Evolutionary conservation across 2,329 filamentous ascomycete species (phyloP).

Genomic region (Chaetothyriales sp.): DNA sequence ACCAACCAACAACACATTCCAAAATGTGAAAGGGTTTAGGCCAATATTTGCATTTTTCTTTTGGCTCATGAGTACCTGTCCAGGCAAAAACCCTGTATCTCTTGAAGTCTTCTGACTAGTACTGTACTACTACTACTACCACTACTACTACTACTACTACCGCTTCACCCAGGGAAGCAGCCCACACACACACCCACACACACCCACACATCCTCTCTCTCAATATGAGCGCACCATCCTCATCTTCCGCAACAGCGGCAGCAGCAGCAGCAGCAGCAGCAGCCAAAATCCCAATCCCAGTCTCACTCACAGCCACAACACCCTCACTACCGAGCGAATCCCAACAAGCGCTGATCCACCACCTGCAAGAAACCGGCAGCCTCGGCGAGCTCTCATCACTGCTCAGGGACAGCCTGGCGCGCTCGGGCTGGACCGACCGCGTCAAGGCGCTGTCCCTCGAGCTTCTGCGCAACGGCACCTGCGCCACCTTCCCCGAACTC

Average conservation of each 20-base stretch:
- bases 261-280: too few species aligned
- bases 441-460: slow-evolving; percentile 40
- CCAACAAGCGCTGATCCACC: slow-evolving; percentile 11
- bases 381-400: slow-evolving; percentile 41
- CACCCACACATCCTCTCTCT: too few species aligned
- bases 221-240: not conserved
- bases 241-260: slow-evolving; percentile 2
- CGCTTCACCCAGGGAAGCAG: too few species aligned
- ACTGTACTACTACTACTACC: too few species aligned
- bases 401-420: slow-evolving; percentile 40
- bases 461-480: slow-evolving; percentile 43
- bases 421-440: slow-evolving; percentile 43
- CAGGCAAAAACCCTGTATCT: not conserved
- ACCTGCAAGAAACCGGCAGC: slow-evolving; percentile 24
- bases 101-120: not conserved
- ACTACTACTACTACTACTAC: too few species aligned
- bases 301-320: slow-evolving; percentile 7
- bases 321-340: slow-evolving; percentile 6
- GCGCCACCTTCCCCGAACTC: slow-evolving; percentile 42
- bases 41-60: not conserved
- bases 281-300: slow-evolving; percentile 8
- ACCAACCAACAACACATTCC: not conserved
- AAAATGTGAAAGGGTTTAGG: not conserved
- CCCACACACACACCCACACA: too few species aligned
- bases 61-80: not conserved